Base-by-base conservation (phyloP, 1,284 basidiomycete species). In the Mrakiaceae sp. region DNA sequence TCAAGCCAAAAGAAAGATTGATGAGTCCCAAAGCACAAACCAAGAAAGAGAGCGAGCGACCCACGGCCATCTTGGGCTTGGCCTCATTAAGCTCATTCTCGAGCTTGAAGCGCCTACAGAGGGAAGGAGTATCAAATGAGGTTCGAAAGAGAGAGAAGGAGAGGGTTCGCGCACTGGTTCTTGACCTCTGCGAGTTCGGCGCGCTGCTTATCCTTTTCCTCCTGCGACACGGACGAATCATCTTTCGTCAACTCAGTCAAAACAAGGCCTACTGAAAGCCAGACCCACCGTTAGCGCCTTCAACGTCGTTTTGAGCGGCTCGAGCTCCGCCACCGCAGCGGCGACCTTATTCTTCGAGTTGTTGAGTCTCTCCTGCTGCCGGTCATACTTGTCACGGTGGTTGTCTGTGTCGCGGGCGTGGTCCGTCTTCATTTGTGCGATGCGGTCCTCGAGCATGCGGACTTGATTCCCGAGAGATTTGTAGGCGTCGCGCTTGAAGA, bases 11-110 rank as follows among this genome's bases (percentile, higher is more conserved):
- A 2, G 52, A 16, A 53, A 3, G 52, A 53, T 11, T 12, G 9
- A 53, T 11, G 11, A 16, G 9, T 27, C 27, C 27, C 8, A 53
- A 53, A 53, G 52, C 14, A 12, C 14, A 53, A 53, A 53, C n/a
- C 48, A 49, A 12, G 39, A 53, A 16, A 16, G 8, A 27, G 16
- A 53, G 11, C 7, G 16, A 16, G 52, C 52, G 10, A 53, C 62
- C 52, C 9, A 63, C 62, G 40, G 46, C 49, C 16, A 63, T 55
- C 53, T 63, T 55, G 7, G 62, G 62, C 42, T 63, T 16, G 44
- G 54, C 54, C 42, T 63, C 62, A 40, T 43, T 44, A 16, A 63
- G 56, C 10, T 63, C 40, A 43, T 56, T 56, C 49, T 58, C 48
- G 40, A 63, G 55, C 6, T 51, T 39, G 50, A 63, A 63, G 6